Percentiles rank a stretch among this genome's conserved stretches.
phyloP scores from a whole-genome alignment of 192 early-diverging fungal genomes.

The Backusella morwellensis region DNA sequence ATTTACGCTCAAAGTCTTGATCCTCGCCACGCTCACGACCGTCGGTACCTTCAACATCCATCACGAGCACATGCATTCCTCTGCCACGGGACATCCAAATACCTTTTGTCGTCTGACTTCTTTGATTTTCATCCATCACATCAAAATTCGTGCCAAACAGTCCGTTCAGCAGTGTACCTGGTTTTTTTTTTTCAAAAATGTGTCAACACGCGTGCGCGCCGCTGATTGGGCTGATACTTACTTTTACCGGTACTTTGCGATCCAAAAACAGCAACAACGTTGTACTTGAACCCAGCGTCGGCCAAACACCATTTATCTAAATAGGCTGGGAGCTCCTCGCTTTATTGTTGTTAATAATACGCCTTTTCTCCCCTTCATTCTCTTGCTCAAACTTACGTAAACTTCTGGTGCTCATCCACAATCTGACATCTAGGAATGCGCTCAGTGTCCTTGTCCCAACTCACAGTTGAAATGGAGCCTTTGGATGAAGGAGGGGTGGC shows the following conservation, averaged over 20 bases:
- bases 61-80: conserved; percentile 79
- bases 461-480: background rate
- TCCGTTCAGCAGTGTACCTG: conserved; percentile 91
- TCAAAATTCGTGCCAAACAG: conserved; percentile 96
- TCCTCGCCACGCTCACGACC: conserved; percentile 98
- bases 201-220: too few relatives aligned
- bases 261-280: conserved; percentile 97
- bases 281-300: conserved; percentile 92
- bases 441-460: conserved; percentile 29
- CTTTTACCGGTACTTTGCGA: conserved; percentile 99
- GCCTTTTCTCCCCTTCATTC: background rate
- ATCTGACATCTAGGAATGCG: conserved; percentile 58
- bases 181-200: background rate
- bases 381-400: conserved; percentile 56
- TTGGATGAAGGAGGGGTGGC: background rate
- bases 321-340: conserved; percentile 67
- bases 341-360: conserved; percentile 19
- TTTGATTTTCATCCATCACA: conserved; percentile 86
- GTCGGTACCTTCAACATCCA: conserved; percentile 99
- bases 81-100: conserved; percentile 94
- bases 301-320: conserved; percentile 83
- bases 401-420: conserved; percentile 78
- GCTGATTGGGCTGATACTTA: conserved; percentile 31
- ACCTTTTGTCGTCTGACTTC: conserved; percentile 96
- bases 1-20: conserved; percentile 99